Evolutionary conservation across 1,284 basidiomycete species (phyloP), one percentile per base, ranked within the genome.

Genomic region (Xanthoconium separans): DNA sequence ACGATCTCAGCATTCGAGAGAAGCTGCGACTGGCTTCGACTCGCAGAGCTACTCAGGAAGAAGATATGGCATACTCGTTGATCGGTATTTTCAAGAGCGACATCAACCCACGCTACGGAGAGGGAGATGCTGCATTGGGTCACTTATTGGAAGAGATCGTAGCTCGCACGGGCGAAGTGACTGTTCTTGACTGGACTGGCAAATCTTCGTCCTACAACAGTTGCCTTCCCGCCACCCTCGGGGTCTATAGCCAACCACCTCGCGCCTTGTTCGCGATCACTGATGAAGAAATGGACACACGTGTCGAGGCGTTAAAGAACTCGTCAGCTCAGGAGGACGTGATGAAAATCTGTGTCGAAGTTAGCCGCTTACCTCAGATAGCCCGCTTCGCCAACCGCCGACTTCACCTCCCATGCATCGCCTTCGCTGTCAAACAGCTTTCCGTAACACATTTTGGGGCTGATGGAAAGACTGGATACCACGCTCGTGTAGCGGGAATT

Each of bases 21-120:
- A 48, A 48, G 9, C 18, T 48, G 4, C 47, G 39, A 30, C 29
- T 49, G 2, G 52, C 44, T 1, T 54, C 53, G 18, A 47, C 52
- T 18, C 52, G 53, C 10, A 31, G 27, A 0, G 52, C 53, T 7
- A 27, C 41, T 6, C 3, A 39, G 9, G 52, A 53, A 27, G 49
- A 50, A 29, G 49, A 50, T 6, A 16, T 50, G 5, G 49, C 49
- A 6, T 50, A 46, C 27, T 50, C 52, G 10, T 15, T 55, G n/a
- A 46, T 53, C 1, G 53, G 53, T 10, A 42, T 54, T 4, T 54
- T 55, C 44, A 48, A 42, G 20, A 54, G 44, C 3, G 53, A 55
- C 5, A 54, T 54, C 16, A 9, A 4, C 1, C 52, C 52, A 9
- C 11, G 13, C 6, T 54, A 55, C 10, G 52, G 43, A 15, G 52